Evolutionary conservation across 306 rosid species (phyloP).

Genomic region (Chamaecrista fasciculata): DNA sequence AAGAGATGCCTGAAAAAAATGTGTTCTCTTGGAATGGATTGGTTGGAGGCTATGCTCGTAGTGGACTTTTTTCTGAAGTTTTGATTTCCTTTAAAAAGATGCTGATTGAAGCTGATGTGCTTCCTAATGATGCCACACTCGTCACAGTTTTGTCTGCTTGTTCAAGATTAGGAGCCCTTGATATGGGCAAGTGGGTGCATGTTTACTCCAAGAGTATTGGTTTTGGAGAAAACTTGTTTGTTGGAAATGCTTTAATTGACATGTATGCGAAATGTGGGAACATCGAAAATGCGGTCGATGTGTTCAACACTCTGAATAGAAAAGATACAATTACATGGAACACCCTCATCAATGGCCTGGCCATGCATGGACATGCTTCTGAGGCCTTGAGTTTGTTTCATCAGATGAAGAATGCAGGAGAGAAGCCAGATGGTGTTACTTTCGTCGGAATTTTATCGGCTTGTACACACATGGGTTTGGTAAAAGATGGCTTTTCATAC

Average conservation of each 20-base stretch:
- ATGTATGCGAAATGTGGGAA: slow-evolving; percentile 84
- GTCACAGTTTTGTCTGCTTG: slow-evolving; percentile 59
- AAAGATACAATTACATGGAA: slow-evolving; percentile 48
- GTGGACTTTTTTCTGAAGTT: slow-evolving; percentile 41
- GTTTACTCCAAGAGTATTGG: slow-evolving; percentile 49
- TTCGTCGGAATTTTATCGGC: slow-evolving; percentile 68
- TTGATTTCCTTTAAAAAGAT: slow-evolving; percentile 58
- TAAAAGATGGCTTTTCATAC: slow-evolving; percentile 43
- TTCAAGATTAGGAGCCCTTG: slow-evolving; percentile 82
- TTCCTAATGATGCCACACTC: slow-evolving; percentile 74
- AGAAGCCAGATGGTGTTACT: slow-evolving; percentile 42
- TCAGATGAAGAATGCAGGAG: slow-evolving; percentile 53
- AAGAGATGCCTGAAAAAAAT: slow-evolving; percentile 68
- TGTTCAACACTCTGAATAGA: slow-evolving; percentile 41
- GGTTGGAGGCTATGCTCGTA: slow-evolving; percentile 60
- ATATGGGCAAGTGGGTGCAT: slow-evolving; percentile 65
- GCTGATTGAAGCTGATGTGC: slow-evolving; percentile 46
- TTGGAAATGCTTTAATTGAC: slow-evolving; percentile 58
- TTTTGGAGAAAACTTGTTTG: slow-evolving; percentile 45
- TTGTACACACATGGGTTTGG: slow-evolving; percentile 71
- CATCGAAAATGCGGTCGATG: slow-evolving; percentile 48
- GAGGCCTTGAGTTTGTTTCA: slow-evolving; percentile 62
- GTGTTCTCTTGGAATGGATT: slow-evolving; percentile 79
- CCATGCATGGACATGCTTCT: slow-evolving; percentile 53
- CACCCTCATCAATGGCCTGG: slow-evolving; percentile 42